A percentile compares a stretch with the other conserved stretches of the same genome.
Evolutionary conservation across 2,329 filamentous ascomycete species (phyloP).

Genomic region (Atkinsonella texensis): DNA sequence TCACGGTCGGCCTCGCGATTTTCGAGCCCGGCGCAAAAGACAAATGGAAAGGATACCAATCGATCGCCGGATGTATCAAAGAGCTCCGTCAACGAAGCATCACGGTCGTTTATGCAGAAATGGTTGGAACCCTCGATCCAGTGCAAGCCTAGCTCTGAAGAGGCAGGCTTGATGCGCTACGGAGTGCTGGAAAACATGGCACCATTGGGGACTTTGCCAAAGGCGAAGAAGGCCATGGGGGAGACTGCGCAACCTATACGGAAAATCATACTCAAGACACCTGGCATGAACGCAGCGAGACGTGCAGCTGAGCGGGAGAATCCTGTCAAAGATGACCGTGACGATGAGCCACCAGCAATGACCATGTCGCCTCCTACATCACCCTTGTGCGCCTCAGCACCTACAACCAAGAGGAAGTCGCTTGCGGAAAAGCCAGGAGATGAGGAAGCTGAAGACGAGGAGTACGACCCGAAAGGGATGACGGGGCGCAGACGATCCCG

Average conservation of each 20-base stretch:
- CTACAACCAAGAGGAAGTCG: slow-evolving; percentile 12
- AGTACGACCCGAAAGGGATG: slow-evolving; percentile 29
- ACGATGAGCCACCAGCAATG: slow-evolving; percentile 11
- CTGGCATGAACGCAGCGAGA: slow-evolving; percentile 17
- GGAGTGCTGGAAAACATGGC: slow-evolving; percentile 78
- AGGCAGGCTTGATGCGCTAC: slow-evolving; percentile 59
- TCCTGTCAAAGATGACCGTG: slow-evolving; percentile 11
- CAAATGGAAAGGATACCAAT: slow-evolving; percentile 14
- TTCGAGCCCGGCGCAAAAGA: slow-evolving; percentile 37
- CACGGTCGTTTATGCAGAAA: slow-evolving; percentile 39
- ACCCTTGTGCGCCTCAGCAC: slow-evolving; percentile 13
- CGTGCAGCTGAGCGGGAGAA: slow-evolving; percentile 10
- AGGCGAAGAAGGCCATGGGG: slow-evolving; percentile 29
- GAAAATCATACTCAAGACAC: slow-evolving; percentile 35
- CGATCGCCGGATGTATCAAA: slow-evolving; percentile 26
- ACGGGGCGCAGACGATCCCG: slow-evolving; percentile 21
- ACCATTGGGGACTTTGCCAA: slow-evolving; percentile 63
- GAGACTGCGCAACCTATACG: slow-evolving; percentile 21
- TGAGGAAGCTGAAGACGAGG: slow-evolving; percentile 28
- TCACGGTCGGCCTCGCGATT: slow-evolving; percentile 38
- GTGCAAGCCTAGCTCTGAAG: slow-evolving; percentile 62
- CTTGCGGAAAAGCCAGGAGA: slow-evolving; percentile 12
- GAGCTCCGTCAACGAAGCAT: slow-evolving; percentile 23
- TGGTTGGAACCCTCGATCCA: slow-evolving; percentile 49
- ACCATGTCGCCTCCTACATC: slow-evolving; percentile 6